Percentiles rank a stretch among this genome's conserved stretches.
phyloP scores from a whole-genome alignment of 306 rosid species.

The Amphicarpaea edgeworthii region DNA sequence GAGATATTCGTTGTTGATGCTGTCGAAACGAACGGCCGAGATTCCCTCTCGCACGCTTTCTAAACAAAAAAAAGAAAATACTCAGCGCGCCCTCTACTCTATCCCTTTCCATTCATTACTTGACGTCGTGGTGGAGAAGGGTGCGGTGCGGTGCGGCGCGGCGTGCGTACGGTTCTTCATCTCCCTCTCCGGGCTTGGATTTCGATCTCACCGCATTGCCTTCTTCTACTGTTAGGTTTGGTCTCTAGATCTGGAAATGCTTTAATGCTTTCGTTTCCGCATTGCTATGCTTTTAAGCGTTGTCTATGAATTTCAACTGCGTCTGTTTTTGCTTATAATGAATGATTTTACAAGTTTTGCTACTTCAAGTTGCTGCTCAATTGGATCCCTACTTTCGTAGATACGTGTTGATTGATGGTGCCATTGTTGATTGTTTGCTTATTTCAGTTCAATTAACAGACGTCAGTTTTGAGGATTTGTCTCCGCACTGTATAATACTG shows the following conservation, averaged over 20 bases:
- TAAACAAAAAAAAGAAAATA: not conserved
- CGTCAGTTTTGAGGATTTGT: not conserved
- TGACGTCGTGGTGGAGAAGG: conserved; percentile 22
- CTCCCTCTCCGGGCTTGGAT: not conserved
- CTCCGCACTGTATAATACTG: not conserved
- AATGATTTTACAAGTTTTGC: not conserved
- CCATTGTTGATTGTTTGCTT: not conserved
- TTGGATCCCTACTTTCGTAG: not conserved
- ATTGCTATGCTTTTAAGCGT: not conserved
- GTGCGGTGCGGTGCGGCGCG: not conserved
- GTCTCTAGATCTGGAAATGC: conserved; percentile 54
- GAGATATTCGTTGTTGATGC: conserved; percentile 20
- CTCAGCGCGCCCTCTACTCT: not conserved
- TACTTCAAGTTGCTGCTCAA: not conserved
- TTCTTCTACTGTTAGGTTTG: conserved; percentile 40
- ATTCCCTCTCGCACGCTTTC: conserved; percentile 18
- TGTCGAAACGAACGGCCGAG: conserved; percentile 35
- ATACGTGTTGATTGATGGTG: not conserved
- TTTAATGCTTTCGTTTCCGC: not conserved
- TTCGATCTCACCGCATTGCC: conserved; percentile 44
- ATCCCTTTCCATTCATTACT: conserved; percentile 34
- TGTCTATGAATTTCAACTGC: not conserved
- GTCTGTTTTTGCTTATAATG: not conserved
- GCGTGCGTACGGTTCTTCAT: not conserved
- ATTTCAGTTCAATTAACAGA: not conserved